These are phyloP conservation scores for Trichoderma erinaceum DNA, from an alignment of 495 filamentous ascomycete species.

Conservation along the genomic window DNA sequence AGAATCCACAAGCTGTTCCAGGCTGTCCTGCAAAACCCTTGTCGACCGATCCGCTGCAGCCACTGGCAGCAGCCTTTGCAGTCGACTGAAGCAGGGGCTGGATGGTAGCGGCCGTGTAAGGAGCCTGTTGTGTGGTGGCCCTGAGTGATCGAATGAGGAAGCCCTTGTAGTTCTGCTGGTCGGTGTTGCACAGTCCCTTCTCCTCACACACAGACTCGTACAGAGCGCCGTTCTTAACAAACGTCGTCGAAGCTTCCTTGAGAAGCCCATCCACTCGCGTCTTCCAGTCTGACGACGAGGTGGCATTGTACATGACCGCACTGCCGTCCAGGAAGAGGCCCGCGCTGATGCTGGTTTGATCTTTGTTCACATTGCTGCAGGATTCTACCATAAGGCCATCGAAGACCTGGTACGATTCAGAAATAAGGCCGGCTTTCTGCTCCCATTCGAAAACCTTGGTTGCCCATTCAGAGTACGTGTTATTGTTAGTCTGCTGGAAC, in stretches of 20 bases:
- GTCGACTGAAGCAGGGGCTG: slow-evolving; percentile 50
- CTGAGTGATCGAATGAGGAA: slow-evolving; percentile 69
- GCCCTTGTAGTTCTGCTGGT: slow-evolving; percentile 70
- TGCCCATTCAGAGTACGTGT: slow-evolving; percentile 72
- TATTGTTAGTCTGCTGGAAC: slow-evolving; percentile 65
- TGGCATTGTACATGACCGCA: slow-evolving; percentile 72
- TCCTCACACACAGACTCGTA: slow-evolving; percentile 66
- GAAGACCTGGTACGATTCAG: slow-evolving; percentile 52
- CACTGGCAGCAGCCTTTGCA: slow-evolving; percentile 51
- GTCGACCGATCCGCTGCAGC: not conserved
- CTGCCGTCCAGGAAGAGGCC: slow-evolving; percentile 67
- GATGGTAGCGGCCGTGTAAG: slow-evolving; percentile 51
- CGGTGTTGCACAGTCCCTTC: slow-evolving; percentile 56
- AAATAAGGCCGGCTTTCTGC: slow-evolving; percentile 53
- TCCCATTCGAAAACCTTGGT: slow-evolving; percentile 68
- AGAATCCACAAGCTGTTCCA: not conserved
- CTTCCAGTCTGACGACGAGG: slow-evolving; percentile 50
- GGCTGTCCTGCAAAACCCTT: not conserved
- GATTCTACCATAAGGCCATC: slow-evolving; percentile 55
- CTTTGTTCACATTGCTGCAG: slow-evolving; percentile 42
- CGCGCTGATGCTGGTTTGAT: slow-evolving; percentile 74
- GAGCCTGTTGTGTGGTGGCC: slow-evolving; percentile 58
- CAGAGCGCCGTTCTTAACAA: slow-evolving; percentile 53
- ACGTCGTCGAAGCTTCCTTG: slow-evolving; percentile 48
- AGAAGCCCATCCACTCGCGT: slow-evolving; percentile 50